A percentile compares a stretch with the other conserved stretches of the same genome.
Evolutionary conservation across 306 rosid genomes (phyloP).

Genomic region (Lathyrus oleraceus): DNA sequence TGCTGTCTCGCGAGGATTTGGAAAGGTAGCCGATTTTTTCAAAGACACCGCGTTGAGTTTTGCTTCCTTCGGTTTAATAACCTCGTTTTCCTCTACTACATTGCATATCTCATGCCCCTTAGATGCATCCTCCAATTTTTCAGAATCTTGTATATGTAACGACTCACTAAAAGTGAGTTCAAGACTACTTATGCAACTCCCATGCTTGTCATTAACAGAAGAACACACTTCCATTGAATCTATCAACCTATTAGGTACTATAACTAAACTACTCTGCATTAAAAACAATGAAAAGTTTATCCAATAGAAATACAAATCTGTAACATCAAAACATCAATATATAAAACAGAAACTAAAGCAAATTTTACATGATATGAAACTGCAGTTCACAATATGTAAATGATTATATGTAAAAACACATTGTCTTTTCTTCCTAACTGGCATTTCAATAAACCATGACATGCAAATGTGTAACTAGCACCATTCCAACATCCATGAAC

Average conservation of each 20-base stretch:
- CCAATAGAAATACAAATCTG: not conserved
- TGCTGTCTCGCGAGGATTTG: slow-evolving; percentile 45
- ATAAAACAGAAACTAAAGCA: not conserved
- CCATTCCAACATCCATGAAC: not conserved
- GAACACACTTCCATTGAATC: slow-evolving; percentile 64
- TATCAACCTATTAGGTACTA: slow-evolving; percentile 27
- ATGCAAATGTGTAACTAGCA: not conserved
- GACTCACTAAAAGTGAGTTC: slow-evolving; percentile 47
- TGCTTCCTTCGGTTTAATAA: slow-evolving; percentile 7
- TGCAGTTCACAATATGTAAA: not conserved
- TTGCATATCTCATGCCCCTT: slow-evolving; percentile 24
- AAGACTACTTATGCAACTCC: slow-evolving; percentile 41
- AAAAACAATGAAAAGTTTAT: not conserved
- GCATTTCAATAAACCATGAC: not conserved
- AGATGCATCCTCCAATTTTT: slow-evolving; percentile 25
- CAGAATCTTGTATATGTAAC: slow-evolving; percentile 44
- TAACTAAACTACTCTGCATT: not conserved
- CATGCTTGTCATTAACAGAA: slow-evolving; percentile 17
- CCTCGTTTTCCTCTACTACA: slow-evolving; percentile 30
- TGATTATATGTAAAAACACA: not conserved
- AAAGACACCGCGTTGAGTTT: slow-evolving; percentile 35
- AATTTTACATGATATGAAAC: not conserved
- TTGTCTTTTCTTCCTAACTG: no score
- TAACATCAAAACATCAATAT: not conserved
- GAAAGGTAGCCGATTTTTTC: slow-evolving; percentile 56